These are phyloP conservation scores for Stentor coeruleus DNA, from an alignment of 73 alveolate genomes.

Conservation along the genomic window DNA sequence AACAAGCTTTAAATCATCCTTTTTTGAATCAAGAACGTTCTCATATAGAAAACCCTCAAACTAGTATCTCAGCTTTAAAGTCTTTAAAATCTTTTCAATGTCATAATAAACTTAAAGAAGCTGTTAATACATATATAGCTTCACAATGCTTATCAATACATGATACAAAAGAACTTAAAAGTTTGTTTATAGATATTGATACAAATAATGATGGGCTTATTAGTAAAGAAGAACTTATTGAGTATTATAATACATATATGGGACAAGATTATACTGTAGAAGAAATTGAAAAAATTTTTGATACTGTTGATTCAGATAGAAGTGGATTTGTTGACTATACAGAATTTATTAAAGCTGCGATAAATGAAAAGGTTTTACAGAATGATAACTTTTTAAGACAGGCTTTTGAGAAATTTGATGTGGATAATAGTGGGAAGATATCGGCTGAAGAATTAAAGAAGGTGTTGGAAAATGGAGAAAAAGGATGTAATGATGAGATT, in stretches of 20 bases:
- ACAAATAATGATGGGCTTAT: conserved; percentile 11
- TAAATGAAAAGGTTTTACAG: too few species aligned
- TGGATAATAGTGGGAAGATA: too few species aligned
- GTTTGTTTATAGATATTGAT: neutral
- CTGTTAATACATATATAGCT: neutral
- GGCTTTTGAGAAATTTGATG: too few species aligned
- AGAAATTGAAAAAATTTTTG: neutral
- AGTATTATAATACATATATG: neutral
- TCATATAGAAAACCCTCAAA: too few species aligned
- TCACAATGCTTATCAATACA: neutral
- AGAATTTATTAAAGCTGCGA: neutral
- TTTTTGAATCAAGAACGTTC: neutral
- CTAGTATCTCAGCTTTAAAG: neutral
- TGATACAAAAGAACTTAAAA: neutral
- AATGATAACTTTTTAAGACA: too few species aligned
- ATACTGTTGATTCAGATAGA: neutral
- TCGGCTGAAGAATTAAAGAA: too few species aligned
- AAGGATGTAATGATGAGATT: too few species aligned
- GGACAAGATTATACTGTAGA: neutral
- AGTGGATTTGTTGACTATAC: neutral
- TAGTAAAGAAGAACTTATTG: conserved; percentile 15
- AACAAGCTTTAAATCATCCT: conserved; percentile 9
- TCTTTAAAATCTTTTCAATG: neutral
- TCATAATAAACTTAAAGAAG: conserved; percentile 6
- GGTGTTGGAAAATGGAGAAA: too few species aligned